Evolutionary conservation across 1,139 yeast genomes (phyloP).

Genomic region (Taphrina deformans): DNA sequence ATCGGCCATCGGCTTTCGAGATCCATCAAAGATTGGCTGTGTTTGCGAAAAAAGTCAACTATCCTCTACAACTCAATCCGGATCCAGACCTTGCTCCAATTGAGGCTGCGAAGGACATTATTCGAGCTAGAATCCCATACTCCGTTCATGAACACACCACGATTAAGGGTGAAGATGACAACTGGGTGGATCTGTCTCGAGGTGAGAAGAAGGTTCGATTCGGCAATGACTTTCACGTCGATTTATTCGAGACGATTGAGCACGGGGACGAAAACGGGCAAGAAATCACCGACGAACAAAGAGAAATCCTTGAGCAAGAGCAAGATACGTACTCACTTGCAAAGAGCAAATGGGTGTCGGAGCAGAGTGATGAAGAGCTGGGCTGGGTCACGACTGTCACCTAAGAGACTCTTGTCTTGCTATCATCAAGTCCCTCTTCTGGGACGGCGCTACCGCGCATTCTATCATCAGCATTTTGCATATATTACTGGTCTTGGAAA

Average conservation of each 20-base stretch:
- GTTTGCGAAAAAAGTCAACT: slow-evolving; percentile 25
- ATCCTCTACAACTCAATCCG: slow-evolving; percentile 26
- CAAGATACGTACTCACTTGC: slow-evolving; percentile 2
- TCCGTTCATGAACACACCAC: slow-evolving; percentile 31
- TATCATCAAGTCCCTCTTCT: neutral
- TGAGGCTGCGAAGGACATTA: slow-evolving; percentile 31
- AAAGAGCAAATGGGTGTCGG: slow-evolving; percentile 1
- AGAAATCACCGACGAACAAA: slow-evolving; percentile 10
- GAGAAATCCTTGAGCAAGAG: slow-evolving; percentile 10
- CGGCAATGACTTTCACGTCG: slow-evolving; percentile 27
- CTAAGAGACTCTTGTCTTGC: neutral
- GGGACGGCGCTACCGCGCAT: neutral
- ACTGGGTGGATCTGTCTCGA: slow-evolving; percentile 22
- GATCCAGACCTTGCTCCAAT: slow-evolving; percentile 30
- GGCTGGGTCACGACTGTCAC: slow-evolving; percentile 26
- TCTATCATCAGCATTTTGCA: neutral
- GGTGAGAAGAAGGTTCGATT: slow-evolving; percentile 32
- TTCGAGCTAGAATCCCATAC: slow-evolving; percentile 26
- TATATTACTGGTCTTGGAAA: neutral
- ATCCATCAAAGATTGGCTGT: slow-evolving; percentile 28
- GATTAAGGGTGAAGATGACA: slow-evolving; percentile 31
- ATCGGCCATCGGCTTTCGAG: slow-evolving; percentile 30
- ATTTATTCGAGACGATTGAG: slow-evolving; percentile 27
- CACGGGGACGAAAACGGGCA: slow-evolving; percentile 31
- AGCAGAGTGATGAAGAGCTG: slow-evolving; percentile 19